phyloP scores from a whole-genome alignment of 106 monocot species.

The Hemerocallis citrina region DNA sequence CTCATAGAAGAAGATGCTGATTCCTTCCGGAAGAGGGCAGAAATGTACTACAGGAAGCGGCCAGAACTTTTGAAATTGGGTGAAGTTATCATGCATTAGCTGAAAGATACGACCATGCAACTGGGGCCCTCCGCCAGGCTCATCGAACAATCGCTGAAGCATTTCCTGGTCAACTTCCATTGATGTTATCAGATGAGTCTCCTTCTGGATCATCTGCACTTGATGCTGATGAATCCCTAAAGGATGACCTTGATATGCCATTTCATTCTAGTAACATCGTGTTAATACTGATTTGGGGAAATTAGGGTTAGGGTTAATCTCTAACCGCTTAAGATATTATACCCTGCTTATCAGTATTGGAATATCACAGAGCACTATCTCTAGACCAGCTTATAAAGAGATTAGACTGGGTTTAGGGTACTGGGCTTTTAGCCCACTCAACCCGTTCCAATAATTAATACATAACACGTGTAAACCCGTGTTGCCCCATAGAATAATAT shows the following conservation, averaged over 20 bases:
- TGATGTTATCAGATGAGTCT: constrained; percentile 56
- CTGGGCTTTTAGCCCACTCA: too few relatives aligned
- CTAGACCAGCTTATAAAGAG: constrained; percentile 1
- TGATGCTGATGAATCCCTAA: constrained; percentile 30
- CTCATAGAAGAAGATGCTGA: constrained; percentile 94
- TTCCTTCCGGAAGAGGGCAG: constrained; percentile 87
- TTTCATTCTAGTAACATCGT: constrained; percentile 6
- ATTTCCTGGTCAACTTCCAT: constrained; percentile 67
- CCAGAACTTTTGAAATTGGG: constrained; percentile 94
- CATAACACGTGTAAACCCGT: too few relatives aligned
- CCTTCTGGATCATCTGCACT: constrained; percentile 18
- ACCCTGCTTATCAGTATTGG: too few relatives aligned
- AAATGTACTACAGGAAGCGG: constrained; percentile 96
- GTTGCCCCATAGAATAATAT: too few relatives aligned
- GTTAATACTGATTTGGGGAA: too few relatives aligned
- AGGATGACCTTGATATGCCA: constrained; percentile 22
- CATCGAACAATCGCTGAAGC: constrained; percentile 76
- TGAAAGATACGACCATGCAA: constrained; percentile 92
- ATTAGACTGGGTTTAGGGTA: too few relatives aligned
- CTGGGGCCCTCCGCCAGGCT: constrained; percentile 84
- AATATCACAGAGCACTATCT: too few relatives aligned
- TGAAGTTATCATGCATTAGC: constrained; percentile 94
- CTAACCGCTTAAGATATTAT: too few relatives aligned
- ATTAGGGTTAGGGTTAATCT: too few relatives aligned
- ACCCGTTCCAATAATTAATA: too few relatives aligned